Evolutionary conservation across 345 rosid species (phyloP), one percentile per base, ranked within the genome.

Genomic region (Jatropha curcas): DNA sequence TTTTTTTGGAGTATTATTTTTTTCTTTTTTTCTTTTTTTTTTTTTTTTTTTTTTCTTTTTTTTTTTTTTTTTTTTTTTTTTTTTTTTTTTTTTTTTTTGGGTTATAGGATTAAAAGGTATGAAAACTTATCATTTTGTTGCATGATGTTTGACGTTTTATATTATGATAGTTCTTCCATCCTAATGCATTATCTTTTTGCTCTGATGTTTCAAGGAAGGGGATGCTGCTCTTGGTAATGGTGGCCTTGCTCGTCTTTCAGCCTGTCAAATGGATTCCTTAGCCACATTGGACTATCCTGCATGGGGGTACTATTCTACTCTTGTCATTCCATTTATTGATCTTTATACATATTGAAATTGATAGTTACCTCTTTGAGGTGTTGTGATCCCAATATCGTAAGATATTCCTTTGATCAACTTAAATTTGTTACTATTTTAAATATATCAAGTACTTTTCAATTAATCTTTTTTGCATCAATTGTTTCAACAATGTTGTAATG

Each of bases 211-310:
- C 28, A 71, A 82, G 88, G 88, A 85, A 78, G 85, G 88, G 74
- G 86, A 85, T 85, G 86, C 86, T 66, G 82, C 84, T 35, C 84
- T 85, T 66, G 86, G 88, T 46, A 85, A 85, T 78, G 88, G 88
- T 73, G 88, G 88, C 57, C 86, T 85, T 72, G 86, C 85, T 75
- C 86, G 86, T 75, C 83, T 85, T 72, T 82, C 86, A 62, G 86
- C 88, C 13, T 85, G 88, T 73, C 86, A 81, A 77, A 80, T 85
- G 84, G 88, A 85, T 73, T 85, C 88, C 67, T 78, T 85, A 46
- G 88, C 88, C 61, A 85, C 85, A 58, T 61, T 85, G 74, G 85
- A 85, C 77, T 85, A 85, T 65, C 88, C 88, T 66, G 88, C 82
- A 12, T 81, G 83, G 82, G 88, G 88, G 85, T 82, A 82, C 52